A percentile compares a stretch with the other conserved stretches of the same genome.
Conservation (phyloP, 1,284 basidiomycete genomes). For the Puccinia coronata region DNA sequence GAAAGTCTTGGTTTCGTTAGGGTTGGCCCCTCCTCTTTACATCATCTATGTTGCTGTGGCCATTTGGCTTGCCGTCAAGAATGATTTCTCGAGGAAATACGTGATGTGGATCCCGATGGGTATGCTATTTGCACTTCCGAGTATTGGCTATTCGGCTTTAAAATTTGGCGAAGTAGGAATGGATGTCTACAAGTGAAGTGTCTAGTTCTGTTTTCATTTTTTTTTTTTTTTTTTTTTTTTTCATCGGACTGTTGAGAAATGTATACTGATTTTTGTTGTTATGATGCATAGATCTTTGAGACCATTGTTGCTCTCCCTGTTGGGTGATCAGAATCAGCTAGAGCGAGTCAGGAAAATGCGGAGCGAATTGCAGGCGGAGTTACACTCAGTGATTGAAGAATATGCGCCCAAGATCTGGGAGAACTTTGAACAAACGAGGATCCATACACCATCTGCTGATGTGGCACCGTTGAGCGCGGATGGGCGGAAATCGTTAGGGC, state of each 20-base stretch:
- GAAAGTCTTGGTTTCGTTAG: constrained; percentile 95
- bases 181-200: constrained; percentile 96
- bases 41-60: constrained; percentile 78
- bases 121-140: constrained; percentile 74
- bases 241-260: background rate
- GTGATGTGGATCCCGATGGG: constrained; percentile 77
- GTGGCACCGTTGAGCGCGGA: constrained; percentile 22
- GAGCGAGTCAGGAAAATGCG: constrained; percentile 78
- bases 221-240: background rate
- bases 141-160: constrained; percentile 88
- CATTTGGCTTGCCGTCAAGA: constrained; percentile 72
- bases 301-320: constrained; percentile 83
- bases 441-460: constrained; percentile 40
- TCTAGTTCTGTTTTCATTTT: constrained; percentile 60
- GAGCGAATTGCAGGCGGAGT: constrained; percentile 77
- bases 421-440: constrained; percentile 55
- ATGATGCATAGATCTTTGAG: constrained; percentile 72
- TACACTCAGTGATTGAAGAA: constrained; percentile 84
- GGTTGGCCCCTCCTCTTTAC: constrained; percentile 85
- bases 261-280: background rate
- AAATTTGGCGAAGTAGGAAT: constrained; percentile 99
- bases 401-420: constrained; percentile 60
- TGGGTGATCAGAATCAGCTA: constrained; percentile 84
- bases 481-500: constrained; percentile 3
- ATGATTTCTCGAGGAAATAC: constrained; percentile 67